A percentile compares a stretch with the other conserved stretches of the same genome.
phyloP scores from a whole-genome alignment of 2,329 filamentous ascomycete genomes.

The Geosmithia morbida region DNA sequence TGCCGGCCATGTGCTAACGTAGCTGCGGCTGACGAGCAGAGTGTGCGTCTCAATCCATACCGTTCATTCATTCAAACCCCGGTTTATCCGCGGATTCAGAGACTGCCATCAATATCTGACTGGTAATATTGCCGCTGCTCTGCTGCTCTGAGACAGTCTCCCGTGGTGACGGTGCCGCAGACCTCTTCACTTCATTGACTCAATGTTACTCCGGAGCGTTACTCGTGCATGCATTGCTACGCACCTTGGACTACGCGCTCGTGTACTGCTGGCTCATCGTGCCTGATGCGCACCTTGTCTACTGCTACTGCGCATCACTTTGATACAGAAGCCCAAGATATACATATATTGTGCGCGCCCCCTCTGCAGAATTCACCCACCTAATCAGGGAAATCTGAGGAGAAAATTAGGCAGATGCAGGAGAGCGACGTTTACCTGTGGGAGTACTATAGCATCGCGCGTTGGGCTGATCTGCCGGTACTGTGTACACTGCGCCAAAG shows the following conservation, averaged over 20 bases:
- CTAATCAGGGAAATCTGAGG: neutral
- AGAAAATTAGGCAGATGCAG: neutral
- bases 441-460: neutral
- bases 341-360: neutral
- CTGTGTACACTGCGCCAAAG: neutral
- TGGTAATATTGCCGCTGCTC: neutral
- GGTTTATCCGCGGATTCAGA: neutral
- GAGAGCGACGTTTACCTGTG: neutral
- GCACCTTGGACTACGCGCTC: too few relatives aligned
- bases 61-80: neutral
- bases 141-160: neutral
- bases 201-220: too few relatives aligned
- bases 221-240: too few relatives aligned
- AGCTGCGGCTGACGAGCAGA: neutral
- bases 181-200: neutral
- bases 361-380: neutral
- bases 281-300: neutral
- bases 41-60: neutral
- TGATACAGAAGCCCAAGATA: neutral
- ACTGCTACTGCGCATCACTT: neutral
- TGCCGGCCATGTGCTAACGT: neutral
- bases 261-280: too few relatives aligned
- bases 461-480: neutral
- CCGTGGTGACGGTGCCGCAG: neutral
- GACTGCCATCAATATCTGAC: neutral